Base-by-base conservation (phyloP, 2,329 filamentous ascomycete genomes). In the Microdochium nivale region DNA sequence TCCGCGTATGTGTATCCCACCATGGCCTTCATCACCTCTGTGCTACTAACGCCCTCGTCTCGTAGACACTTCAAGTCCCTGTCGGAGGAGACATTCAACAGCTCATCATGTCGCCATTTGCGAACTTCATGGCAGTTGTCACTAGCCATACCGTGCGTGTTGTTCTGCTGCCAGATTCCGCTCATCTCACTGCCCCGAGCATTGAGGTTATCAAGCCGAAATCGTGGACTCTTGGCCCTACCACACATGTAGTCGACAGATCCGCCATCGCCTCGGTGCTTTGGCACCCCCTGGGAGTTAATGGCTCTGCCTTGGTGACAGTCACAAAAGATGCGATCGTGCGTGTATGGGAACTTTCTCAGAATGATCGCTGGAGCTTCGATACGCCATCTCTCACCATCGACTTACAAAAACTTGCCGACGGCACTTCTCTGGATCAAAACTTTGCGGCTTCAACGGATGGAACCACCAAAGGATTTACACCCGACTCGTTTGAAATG, bases 281-380 rank as follows among this genome's bases (percentile, higher is more conserved):
- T 53, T 99, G 94, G 92, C 94, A 99, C 70, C 94, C 94, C 1
- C 75, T 97, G 1, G 91, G 91, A 1, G 84, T 92, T 11, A 82
- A 87, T 55, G 88, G 88, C 30, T 84, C 83, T 23, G 90, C 88
- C 51, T 72, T 99, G 30, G 86, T 97, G 21, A 97, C 94, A 0
- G 80, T 96, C 43, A 96, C 94, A 1, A 81, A 83, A 50, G 90
- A 96, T 65, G 90, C 91, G 7, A 84, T 91, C 35, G 88, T 97
- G 3, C 83, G 94, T 33, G 71, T 96, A 16, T 97, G 92, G 91
- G 91, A 96, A 64, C 68, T 97, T 51, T 89, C 90, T 25, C 79
- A 83, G n/a, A 78, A 84, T 33, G 88, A 95, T 65, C 81, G 90
- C 52, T 91, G 86, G 79, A 91, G 90, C 0, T 96, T 96, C 65